Conservation (phyloP, 495 filamentous ascomycete species). For the Platismatia glauca region DNA sequence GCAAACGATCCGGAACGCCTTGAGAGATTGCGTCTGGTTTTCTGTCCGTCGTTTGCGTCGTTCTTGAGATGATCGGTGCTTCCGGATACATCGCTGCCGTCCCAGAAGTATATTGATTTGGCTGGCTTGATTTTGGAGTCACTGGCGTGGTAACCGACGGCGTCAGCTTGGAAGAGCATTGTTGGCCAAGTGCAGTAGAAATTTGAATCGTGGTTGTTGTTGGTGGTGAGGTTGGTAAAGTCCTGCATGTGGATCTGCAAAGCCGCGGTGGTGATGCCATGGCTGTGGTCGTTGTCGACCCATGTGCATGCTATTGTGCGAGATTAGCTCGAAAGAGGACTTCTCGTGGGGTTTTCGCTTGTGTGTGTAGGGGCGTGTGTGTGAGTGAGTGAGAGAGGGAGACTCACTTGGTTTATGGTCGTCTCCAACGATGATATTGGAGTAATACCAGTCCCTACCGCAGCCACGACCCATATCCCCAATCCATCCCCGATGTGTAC, state of each 20-base stretch:
- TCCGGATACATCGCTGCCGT: neutral
- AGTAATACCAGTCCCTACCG: slow-evolving; percentile 7
- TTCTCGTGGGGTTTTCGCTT: too few species aligned
- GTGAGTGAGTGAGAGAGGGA: neutral
- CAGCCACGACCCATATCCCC: slow-evolving; percentile 7
- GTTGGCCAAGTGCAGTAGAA: slow-evolving; percentile 2
- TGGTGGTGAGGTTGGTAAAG: neutral
- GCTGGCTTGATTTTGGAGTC: too few species aligned
- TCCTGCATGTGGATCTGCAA: slow-evolving; percentile 16
- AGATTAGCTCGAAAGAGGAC: too few species aligned
- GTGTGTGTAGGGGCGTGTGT: too few species aligned
- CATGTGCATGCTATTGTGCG: slow-evolving; percentile 9
- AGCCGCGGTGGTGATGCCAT: slow-evolving; percentile 1
- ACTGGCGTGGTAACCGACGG: neutral
- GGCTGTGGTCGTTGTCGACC: slow-evolving; percentile 12
- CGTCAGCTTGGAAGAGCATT: neutral
- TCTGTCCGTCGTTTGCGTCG: neutral
- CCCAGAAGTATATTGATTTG: neutral
- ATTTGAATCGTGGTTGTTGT: neutral
- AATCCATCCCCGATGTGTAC: slow-evolving; percentile 8
- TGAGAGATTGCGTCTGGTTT: neutral
- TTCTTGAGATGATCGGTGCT: neutral
- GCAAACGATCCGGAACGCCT: neutral
- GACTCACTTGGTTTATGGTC: slow-evolving; percentile 12
- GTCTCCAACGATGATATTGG: slow-evolving; percentile 10